Evolutionary conservation across 2,329 filamentous ascomycete species (phyloP).

Genomic region (Aspergillus udagawae): DNA sequence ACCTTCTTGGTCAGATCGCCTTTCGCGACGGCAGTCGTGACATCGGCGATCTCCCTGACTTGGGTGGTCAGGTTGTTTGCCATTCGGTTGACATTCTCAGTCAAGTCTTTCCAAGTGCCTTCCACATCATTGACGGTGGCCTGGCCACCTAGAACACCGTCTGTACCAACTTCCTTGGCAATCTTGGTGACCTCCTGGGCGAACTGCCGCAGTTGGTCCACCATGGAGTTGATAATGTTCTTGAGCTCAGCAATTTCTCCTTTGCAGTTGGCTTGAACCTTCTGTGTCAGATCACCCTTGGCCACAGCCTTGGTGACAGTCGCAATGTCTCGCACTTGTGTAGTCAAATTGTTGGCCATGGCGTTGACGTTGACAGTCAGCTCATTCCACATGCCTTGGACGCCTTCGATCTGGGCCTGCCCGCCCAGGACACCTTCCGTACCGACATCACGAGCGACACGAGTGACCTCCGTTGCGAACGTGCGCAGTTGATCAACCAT

Average conservation of each 20-base stretch:
- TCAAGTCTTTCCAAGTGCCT: constrained; percentile 95
- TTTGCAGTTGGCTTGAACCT: constrained; percentile 87
- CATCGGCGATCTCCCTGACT: constrained; percentile 94
- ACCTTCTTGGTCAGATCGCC: constrained; percentile 96
- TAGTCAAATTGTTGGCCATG: constrained; percentile 83
- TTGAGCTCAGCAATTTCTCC: constrained; percentile 94
- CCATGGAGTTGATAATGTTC: constrained; percentile 98
- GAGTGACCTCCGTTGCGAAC: constrained; percentile 78
- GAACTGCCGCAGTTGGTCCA: constrained; percentile 94
- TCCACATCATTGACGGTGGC: constrained; percentile 94
- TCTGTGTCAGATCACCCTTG: constrained; percentile 89
- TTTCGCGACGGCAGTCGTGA: constrained; percentile 90
- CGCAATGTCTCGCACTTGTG: constrained; percentile 92
- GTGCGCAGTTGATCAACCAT: constrained; percentile 84
- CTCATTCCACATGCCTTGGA: constrained; percentile 86
- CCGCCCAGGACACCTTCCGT: constrained; percentile 79
- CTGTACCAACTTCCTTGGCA: constrained; percentile 92
- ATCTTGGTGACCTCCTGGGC: constrained; percentile 96
- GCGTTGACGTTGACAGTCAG: constrained; percentile 81
- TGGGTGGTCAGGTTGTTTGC: constrained; percentile 97
- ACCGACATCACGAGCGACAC: constrained; percentile 77
- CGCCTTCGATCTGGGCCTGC: constrained; percentile 77
- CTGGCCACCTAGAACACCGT: constrained; percentile 89
- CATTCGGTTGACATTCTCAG: constrained; percentile 96
- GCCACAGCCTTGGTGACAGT: constrained; percentile 66